These are phyloP conservation scores for Dimargaris cristalligena DNA, from an alignment of 192 early-diverging fungal species.

Conservation along the genomic window DNA sequence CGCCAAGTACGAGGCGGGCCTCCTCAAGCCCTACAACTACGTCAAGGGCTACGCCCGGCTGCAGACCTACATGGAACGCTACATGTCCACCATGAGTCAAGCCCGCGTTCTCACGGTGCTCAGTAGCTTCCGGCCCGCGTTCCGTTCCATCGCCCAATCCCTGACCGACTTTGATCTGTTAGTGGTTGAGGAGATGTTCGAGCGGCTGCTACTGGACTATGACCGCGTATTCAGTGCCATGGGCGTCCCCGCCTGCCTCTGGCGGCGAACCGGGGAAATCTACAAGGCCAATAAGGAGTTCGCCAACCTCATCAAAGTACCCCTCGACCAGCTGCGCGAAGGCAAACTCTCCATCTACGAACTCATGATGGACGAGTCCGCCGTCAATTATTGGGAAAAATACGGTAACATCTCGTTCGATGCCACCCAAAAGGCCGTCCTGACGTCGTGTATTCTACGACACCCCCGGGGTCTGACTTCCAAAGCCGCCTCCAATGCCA, in stretches of 20 bases:
- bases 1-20: slow-evolving; percentile 90
- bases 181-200: slow-evolving; percentile 90
- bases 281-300: slow-evolving; percentile 94
- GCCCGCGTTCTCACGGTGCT: slow-evolving; percentile 76
- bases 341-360: slow-evolving; percentile 47
- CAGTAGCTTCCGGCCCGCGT: slow-evolving; percentile 74
- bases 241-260: slow-evolving; percentile 89
- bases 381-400: slow-evolving; percentile 98
- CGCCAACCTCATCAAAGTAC: slow-evolving; percentile 68
- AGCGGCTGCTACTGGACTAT: slow-evolving; percentile 84
- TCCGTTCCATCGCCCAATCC: slow-evolving; percentile 70
- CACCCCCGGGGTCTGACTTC: slow-evolving; percentile 3
- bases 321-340: slow-evolving; percentile 66
- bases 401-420: slow-evolving; percentile 97
- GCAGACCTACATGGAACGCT: slow-evolving; percentile 77
- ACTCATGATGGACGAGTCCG: slow-evolving; percentile 80
- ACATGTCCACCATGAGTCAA: slow-evolving; percentile 52
- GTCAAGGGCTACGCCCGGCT: slow-evolving; percentile 77
- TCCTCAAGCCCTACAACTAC: slow-evolving; percentile 95
- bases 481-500: not conserved
- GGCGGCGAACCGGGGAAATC: slow-evolving; percentile 93
- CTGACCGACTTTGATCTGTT: slow-evolving; percentile 89
- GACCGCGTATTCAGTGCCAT: slow-evolving; percentile 88
- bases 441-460: slow-evolving; percentile 74
- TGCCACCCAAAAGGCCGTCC: slow-evolving; percentile 85